Evolutionary conservation across 495 filamentous ascomycete genomes (phyloP), one percentile per base, ranked within the genome.

Genomic region (Talaromyces thailandensis): DNA sequence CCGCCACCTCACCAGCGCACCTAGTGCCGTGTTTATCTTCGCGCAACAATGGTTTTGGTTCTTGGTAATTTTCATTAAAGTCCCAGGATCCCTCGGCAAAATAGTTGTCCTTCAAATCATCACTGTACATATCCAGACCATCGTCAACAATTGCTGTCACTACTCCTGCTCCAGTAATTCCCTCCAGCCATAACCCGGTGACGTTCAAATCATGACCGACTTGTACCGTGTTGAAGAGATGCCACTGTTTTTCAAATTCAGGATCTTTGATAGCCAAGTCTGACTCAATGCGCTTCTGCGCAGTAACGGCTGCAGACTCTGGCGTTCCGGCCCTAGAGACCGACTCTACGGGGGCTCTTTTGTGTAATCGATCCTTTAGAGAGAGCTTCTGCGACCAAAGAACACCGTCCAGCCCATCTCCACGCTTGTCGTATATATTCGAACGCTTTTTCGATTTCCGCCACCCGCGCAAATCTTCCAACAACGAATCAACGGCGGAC

Each of bases 71-170:
- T 67, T 96, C 92, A 67, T 98, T 98, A 75, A 95, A 98, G 75
- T 98, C 94, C 68, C 88, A 98, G 14, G 92, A 96, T 26, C 94
- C 94, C 32, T 84, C 84, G 6, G 91, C 87, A 70, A 94, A 96
- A 75, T 96, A 88, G 66, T 98, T 98, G 59, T 83, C 88, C 68
- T 90, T 93, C 25, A 98, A 74, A 70, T 98, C 94, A 14, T 93
- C 85, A 77, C 92, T 96, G 74, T 98, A 88, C 91, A 98, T 94
- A 68, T 98, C 94, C 65, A 98, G 73, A 1, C 94, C 94, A 74
- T 98, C 94, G 67, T 98, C 94, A 8, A 98, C 90, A 68, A 98
- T 92, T 43, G 93, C 92, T 4, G 94, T 91, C 1, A 88, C 94
- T 9, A 89, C 82, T 65, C 94, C 94, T 65, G 90, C 82, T 26